A percentile compares a stretch with the other conserved stretches of the same genome.
These are phyloP conservation scores for Inonotus obliquus DNA, from an alignment of 1,284 basidiomycete genomes.

Conservation along the genomic window DNA sequence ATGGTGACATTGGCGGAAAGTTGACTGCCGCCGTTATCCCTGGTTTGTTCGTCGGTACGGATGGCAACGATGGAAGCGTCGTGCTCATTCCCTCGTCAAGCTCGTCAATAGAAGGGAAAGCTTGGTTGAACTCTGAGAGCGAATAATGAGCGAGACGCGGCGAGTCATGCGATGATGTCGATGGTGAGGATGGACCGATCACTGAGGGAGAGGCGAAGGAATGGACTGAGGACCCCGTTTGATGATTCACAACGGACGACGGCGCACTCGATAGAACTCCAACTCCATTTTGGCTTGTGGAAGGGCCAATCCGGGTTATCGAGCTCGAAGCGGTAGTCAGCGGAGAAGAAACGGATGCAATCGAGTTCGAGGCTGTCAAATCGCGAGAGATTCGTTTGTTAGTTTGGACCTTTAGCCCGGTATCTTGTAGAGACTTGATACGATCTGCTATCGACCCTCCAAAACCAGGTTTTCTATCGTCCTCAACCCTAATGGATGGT, in stretches of 20 bases:
- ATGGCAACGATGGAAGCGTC: conserved; percentile 39
- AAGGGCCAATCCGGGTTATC: conserved; percentile 2
- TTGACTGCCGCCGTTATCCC: conserved; percentile 23
- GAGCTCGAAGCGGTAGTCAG: conserved; percentile 17
- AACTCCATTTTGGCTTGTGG: conserved; percentile 12
- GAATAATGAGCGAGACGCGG: conserved; percentile 33
- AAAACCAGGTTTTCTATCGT: conserved; percentile 31
- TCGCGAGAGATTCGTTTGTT: conserved; percentile 53
- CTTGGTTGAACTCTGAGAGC: conserved; percentile 51
- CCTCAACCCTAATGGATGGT: conserved; percentile 6
- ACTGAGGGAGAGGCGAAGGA: conserved; percentile 61
- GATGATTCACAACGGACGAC: conserved; percentile 28
- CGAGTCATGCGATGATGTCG: conserved; percentile 44
- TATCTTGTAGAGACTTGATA: conserved; percentile 61
- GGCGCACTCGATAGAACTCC: conserved; percentile 18
- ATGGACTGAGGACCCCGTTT: conserved; percentile 37
- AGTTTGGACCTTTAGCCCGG: conserved; percentile 49
- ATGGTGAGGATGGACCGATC: conserved; percentile 69
- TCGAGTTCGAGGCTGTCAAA: conserved; percentile 32
- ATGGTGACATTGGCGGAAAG: conserved; percentile 25
- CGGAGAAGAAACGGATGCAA: conserved; percentile 14
- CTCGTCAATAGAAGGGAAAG: conserved; percentile 73
- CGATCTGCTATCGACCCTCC: conserved; percentile 66
- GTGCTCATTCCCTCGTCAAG: conserved; percentile 43
- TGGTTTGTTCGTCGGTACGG: conserved; percentile 37